Base-by-base conservation (phyloP, 2,329 filamentous ascomycete genomes). In the Septoria petroselini region DNA sequence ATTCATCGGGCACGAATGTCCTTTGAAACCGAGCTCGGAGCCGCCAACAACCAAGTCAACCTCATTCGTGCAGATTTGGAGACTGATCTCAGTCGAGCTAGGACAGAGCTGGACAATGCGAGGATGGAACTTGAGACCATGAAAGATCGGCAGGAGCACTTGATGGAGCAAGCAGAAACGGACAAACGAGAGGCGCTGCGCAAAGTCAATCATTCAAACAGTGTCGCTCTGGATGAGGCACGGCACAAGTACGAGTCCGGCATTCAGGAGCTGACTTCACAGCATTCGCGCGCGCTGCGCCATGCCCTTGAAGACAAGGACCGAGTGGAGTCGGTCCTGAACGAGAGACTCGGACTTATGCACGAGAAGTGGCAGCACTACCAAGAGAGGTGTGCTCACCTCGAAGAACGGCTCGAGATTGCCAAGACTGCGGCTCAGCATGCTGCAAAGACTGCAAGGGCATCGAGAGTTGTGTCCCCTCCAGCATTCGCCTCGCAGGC, bases 401-500 rank as follows among this genome's bases (percentile, higher is more conserved):
- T 97, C 1, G 89, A 96, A 67, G 91, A 96, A 68, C 91, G 90
- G 69, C 79, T 98, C 12, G 85, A 94, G 61, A 86, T 97, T 60
- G 85, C 91, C 18, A 91, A 91, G 67, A 83, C 90, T 65, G 91
- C 91, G 25, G 91, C 90, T 7, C 82, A 83, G 53, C 89, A 90
- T 30, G 91, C 91, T 12, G 89, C 82, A 12, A 80, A 85, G 68
- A 89, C 88, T 27, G 68, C 65, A 5, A 63, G 69, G 38, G 53
- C 57, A 21, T 58, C 54, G 11, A 52, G 57, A 23, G 43, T 50
- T 7, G 45, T 57, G 6, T 29, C 56, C 11, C 48, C 58, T 3
- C 67, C 70, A 34, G 63, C 69, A 21, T 71, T 68, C 59, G 68
- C 70, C n/a, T 29, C 41, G 3, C 47, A 49, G 5, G 40, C 38